Evolutionary conservation across 2,329 filamentous ascomycete genomes (phyloP).

Genomic region (Rhinocladiella similis): DNA sequence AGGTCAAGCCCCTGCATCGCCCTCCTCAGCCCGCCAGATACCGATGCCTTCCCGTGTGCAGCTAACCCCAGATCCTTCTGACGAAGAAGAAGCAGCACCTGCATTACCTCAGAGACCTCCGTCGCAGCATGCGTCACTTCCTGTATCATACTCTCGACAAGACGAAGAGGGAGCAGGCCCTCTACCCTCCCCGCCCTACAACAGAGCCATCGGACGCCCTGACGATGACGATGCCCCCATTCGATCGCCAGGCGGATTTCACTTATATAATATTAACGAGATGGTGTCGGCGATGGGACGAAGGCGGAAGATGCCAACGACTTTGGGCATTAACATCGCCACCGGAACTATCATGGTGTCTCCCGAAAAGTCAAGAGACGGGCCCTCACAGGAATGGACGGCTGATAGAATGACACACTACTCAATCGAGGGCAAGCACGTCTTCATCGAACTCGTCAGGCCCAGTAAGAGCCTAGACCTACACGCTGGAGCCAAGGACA

Average conservation of each 20-base stretch:
- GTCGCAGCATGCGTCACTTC: constrained; percentile 49
- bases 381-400: constrained; percentile 86
- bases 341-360: constrained; percentile 89
- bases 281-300: constrained; percentile 97
- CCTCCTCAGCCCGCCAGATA: constrained; percentile 33
- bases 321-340: constrained; percentile 84
- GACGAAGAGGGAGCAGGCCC: constrained; percentile 44
- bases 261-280: constrained; percentile 95
- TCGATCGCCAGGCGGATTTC: constrained; percentile 75
- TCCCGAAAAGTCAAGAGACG: constrained; percentile 79
- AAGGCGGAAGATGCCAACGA: constrained; percentile 98
- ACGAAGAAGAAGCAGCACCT: constrained; percentile 62
- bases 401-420: constrained; percentile 97
- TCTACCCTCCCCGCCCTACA: constrained; percentile 57
- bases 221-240: constrained; percentile 46
- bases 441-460: constrained; percentile 88
- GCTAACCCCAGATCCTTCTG: constrained; percentile 67
- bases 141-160: constrained; percentile 37
- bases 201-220: constrained; percentile 45
- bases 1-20: constrained; percentile 35
- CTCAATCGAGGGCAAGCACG: constrained; percentile 95
- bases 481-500: constrained; percentile 95
- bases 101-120: constrained; percentile 63
- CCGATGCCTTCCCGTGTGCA: constrained; percentile 47
- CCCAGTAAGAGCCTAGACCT: constrained; percentile 96